Base-by-base conservation (phyloP, 2,329 filamentous ascomycete genomes). In the Allantophomopsis lycopodina region DNA sequence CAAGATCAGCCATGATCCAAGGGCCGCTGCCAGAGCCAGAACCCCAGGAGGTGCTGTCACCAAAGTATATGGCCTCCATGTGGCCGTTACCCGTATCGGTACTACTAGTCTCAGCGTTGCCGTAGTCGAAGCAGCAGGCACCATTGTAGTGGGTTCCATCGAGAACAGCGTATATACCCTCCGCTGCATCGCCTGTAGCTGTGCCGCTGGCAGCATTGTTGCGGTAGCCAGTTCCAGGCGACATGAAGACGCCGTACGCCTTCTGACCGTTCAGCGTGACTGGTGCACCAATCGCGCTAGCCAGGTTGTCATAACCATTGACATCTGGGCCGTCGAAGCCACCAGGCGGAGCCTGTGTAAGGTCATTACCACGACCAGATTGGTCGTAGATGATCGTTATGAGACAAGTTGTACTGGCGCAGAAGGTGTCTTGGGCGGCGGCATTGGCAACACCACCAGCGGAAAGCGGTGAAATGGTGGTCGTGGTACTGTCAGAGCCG, bases 41-140 rank as follows among this genome's bases (percentile, higher is more conserved):
- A 14, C 76, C 76, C 70, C 72, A 78, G 46, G 43, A 42, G 0
- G 61, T 73, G 53, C 50, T 67, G 52, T 61, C 58, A 1, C 77
- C 76, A 48, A 65, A 80, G 63, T 80, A 81, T 42, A 81, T 72
- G 40, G 76, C 72, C 51, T 82, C 77, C 76, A 82, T 82, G 49
- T 79, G 75, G 13, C 72, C 76, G 39, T 70, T 67, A 2, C 76
- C 77, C 0, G 73, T 70, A 42, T 75, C 71, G 2, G 2, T 44
- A 42, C 51, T 67, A 53, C 47, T 73, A 2, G 60, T 64, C 57
- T 76, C 71, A 35, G 69, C 70, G 36, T 74, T 74, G 36, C 70
- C 70, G 37, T 73, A 74, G 54, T 74, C 69, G 46, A 71, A 73
- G 46, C 65, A 77, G 58, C 72, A 76, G 6, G 44, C 63, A 16